phyloP scores from a whole-genome alignment of 371 early-diverging fungal species.

The Mucor irregularis region DNA sequence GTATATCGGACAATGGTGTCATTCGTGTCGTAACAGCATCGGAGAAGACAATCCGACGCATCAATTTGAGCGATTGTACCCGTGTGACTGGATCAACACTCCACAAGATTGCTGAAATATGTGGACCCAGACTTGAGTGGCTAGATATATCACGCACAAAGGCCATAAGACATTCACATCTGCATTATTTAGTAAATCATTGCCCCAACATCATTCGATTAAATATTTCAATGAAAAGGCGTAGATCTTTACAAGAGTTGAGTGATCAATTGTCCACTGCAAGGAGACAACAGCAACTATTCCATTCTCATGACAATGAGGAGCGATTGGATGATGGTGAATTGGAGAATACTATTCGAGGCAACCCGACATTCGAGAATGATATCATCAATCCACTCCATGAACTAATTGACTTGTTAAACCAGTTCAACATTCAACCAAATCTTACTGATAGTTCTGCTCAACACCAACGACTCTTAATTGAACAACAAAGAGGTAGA shows the following conservation, averaged over 20 bases:
- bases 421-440: constrained; percentile 16
- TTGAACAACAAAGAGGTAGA: constrained; percentile 4
- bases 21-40: constrained; percentile 22
- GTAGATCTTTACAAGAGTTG: constrained; percentile 11
- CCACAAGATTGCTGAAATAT: constrained; percentile 19
- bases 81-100: constrained; percentile 25
- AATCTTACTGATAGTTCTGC: constrained; percentile 15
- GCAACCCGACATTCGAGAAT: background rate
- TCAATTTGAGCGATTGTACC: constrained; percentile 31
- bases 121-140: constrained; percentile 26
- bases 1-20: constrained; percentile 27
- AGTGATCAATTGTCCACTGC: background rate
- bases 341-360: background rate
- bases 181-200: constrained; percentile 12
- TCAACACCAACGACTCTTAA: constrained; percentile 7
- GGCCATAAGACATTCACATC: constrained; percentile 19
- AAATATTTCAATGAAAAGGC: constrained; percentile 21
- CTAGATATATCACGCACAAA: constrained; percentile 27
- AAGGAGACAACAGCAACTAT: background rate
- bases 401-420: constrained; percentile 23
- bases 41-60: constrained; percentile 24
- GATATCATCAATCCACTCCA: constrained; percentile 18
- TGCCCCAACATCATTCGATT: constrained; percentile 29
- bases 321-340: background rate
- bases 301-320: background rate